A percentile compares a stretch with the other conserved stretches of the same genome.
Conservation (phyloP, 1,284 basidiomycete genomes). For the Paramarasmius palmivorus region DNA sequence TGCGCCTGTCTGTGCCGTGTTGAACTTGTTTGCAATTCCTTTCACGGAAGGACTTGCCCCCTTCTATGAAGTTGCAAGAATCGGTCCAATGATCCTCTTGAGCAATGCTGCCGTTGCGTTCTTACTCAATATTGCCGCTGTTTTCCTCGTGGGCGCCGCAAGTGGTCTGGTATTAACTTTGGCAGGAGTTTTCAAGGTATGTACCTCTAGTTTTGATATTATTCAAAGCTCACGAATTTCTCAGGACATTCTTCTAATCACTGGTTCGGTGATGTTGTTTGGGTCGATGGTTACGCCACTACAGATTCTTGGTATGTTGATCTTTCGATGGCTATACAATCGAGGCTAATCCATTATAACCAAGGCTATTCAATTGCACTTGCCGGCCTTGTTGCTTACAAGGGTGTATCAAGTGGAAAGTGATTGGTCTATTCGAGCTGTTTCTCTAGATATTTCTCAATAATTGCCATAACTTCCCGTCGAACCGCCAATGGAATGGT, state of each 20-base stretch:
- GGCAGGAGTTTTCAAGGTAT: conserved; percentile 92
- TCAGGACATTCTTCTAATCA: conserved; percentile 91
- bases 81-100: conserved; percentile 80
- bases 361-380: conserved; percentile 13
- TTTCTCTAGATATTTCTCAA: conserved; percentile 5
- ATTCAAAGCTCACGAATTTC: conserved; percentile 8
- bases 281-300: conserved; percentile 77
- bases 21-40: conserved; percentile 84
- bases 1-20: conserved; percentile 88
- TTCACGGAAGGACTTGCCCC: conserved; percentile 91
- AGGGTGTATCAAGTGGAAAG: not conserved
- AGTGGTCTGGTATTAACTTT: conserved; percentile 90
- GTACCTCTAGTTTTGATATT: conserved; percentile 15
- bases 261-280: conserved; percentile 86
- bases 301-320: conserved; percentile 79
- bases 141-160: conserved; percentile 90
- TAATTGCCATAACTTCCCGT: conserved; percentile 2
- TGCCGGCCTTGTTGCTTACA: conserved; percentile 5
- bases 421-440: conserved; percentile 2
- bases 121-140: conserved; percentile 89
- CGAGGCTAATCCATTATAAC: not conserved
- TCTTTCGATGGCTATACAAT: conserved; percentile 6
- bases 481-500: conserved; percentile 3
- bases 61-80: conserved; percentile 70
- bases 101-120: conserved; percentile 91